These are phyloP conservation scores for Fragaria iinumae DNA, from an alignment of 306 rosid species.

Conservation along the genomic window DNA sequence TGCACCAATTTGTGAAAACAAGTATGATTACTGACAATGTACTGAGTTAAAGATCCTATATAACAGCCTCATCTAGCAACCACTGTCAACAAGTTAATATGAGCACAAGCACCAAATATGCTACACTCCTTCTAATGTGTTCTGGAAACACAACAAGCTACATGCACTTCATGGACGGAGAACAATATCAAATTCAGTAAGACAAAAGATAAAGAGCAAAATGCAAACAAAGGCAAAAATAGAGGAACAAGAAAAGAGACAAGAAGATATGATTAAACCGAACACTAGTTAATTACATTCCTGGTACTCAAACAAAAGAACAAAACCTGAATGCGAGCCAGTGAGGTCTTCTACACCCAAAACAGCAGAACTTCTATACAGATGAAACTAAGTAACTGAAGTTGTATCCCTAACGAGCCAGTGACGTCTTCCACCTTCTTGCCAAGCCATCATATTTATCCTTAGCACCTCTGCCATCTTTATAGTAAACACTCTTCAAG, in stretches of 20 bases:
- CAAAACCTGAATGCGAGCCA: background rate
- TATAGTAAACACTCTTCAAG: slow-evolving; percentile 50
- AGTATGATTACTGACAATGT: background rate
- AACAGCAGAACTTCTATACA: slow-evolving; percentile 9
- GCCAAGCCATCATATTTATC: slow-evolving; percentile 53
- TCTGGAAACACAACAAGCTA: background rate
- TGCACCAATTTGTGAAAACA: no score
- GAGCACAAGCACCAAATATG: slow-evolving; percentile 1
- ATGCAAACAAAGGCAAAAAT: background rate
- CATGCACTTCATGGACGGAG: background rate
- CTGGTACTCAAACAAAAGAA: background rate
- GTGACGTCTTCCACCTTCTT: slow-evolving; percentile 46
- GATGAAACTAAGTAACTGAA: slow-evolving; percentile 14
- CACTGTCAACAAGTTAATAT: background rate
- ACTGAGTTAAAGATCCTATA: background rate
- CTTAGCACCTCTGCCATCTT: slow-evolving; percentile 51
- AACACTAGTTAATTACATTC: background rate
- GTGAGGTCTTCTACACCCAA: background rate
- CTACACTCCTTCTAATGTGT: background rate
- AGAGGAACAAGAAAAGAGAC: background rate
- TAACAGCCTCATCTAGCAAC: background rate
- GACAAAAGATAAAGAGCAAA: background rate
- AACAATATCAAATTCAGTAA: background rate
- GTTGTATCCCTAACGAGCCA: slow-evolving; percentile 19
- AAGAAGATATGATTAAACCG: background rate